Evolutionary conservation across 768 basidiomycete species (phyloP).

Genomic region (Porphyrellus cyaneotinctus): DNA sequence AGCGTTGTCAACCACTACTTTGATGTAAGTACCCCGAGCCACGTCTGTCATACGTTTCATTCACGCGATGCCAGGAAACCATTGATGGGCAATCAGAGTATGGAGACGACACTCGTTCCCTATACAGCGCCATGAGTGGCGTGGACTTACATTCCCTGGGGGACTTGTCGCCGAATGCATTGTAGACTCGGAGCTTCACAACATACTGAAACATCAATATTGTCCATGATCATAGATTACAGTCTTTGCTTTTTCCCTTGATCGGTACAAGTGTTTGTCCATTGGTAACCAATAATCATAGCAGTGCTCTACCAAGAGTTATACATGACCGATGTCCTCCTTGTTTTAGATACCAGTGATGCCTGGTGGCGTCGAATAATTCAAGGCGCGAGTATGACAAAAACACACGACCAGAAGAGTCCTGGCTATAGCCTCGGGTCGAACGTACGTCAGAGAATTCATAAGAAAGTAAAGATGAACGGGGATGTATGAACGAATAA

Average conservation of each 20-base stretch:
- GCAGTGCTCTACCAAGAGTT: too few relatives aligned
- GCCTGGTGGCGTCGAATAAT: constrained; percentile 17
- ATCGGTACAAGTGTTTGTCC: not conserved
- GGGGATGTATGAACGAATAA: constrained; percentile 22
- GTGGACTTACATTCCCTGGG: constrained; percentile 55
- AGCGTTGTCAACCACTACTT: constrained; percentile 90
- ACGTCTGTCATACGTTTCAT: not conserved
- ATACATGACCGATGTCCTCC: constrained; percentile 37
- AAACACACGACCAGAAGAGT: constrained; percentile 3
- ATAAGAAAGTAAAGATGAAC: constrained; percentile 3
- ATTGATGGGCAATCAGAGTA: constrained; percentile 69
- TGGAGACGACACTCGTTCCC: constrained; percentile 65
- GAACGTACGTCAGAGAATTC: constrained; percentile 19
- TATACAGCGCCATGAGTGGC: constrained; percentile 56
- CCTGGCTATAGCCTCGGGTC: not conserved
- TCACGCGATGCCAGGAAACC: constrained; percentile 50
- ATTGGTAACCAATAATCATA: constrained; percentile 22
- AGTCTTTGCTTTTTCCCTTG: not conserved
- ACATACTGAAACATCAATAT: not conserved
- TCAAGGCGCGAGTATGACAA: constrained; percentile 12
- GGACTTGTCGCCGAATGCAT: constrained; percentile 68
- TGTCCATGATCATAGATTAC: not conserved
- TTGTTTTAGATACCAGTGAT: constrained; percentile 26
- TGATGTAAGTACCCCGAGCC: constrained; percentile 54
- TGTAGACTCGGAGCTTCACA: constrained; percentile 39